Evolutionary conservation across 2,329 filamentous ascomycete species (phyloP), one percentile per base, ranked within the genome.

Genomic region (Immersiporthe knoxdaviesiana): DNA sequence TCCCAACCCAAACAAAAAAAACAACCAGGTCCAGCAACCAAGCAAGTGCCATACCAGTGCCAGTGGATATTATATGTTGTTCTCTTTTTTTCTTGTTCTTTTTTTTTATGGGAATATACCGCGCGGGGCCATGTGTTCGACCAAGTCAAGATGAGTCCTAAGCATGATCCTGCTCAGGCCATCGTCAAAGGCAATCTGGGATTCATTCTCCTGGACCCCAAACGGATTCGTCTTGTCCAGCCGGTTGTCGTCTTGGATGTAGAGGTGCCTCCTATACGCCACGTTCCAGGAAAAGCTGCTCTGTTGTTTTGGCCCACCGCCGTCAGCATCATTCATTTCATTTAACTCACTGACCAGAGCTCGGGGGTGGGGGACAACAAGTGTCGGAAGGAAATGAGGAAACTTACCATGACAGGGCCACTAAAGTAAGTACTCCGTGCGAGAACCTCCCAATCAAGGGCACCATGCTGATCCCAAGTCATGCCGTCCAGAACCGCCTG

Each of bases 241-340:
- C n/a, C 66, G 50, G 3, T 35, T 47, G 8, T 58, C 60, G 37
- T 47, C 66, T 16, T 63, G 27, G 52, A 47, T 58, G 21, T 68
- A 68, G 24, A 58, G 64, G 18, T 56, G 21, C 61, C 66, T 64
- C 37, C 66, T 68, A 3, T 64, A 47, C 10, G 60, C 66, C 35
- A 68, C 4, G 37, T 68, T 68, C 66, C 66, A 68, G 37, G 60
- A 56, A 39, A 68, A 68, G 39, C 66, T 68, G 60, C 66, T 68
- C 64, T 66, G 54, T 59, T 32, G 1, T 32, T 37, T 12, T 4
- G 30, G 30, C 12, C 56, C 32, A 60, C 18, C 3, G 21, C 12
- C 35, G 35, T 39, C n/a, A 41, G n/a, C 14, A 39, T 24, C 59
- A 21, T 27, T 14, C 59, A 2, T 21, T 32, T 24, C 4, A 3